Evolutionary conservation across 2,329 filamentous ascomycete species (phyloP), one percentile per base, ranked within the genome.

Genomic region (Aspergillus udagawae): DNA sequence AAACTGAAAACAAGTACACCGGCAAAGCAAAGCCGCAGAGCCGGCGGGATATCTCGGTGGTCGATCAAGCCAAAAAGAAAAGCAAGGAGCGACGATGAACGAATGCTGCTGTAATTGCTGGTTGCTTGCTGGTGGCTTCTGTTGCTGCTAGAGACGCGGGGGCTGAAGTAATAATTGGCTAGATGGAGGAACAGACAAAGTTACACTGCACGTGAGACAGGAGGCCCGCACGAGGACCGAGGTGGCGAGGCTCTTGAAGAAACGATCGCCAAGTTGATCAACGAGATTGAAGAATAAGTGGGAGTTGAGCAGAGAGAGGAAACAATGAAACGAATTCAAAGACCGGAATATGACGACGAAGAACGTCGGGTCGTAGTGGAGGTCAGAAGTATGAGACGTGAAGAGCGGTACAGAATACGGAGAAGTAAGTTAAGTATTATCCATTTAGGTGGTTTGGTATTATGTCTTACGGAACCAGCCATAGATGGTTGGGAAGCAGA

Each of bases 81-180:
- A 59, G 60, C 53, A 56, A 60, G 48, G 53, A 55, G 49, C 32
- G 32, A 35, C 4, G 49, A 55, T 52, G 29, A 53, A 47, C 44
- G 23, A 47, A 10, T 23, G 21, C n/a, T 45, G 20, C 10, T 47
- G 20, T 29, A 29, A 29, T 29, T 10, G 28, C 28, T 12, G 28
- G 28, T 29, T 29, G 28, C 28, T 29, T 29, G 28, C 28, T 29
- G 51, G 50, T 41, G 44, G 25, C 49, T 54, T 41, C 44, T 51
- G 48, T 45, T 50, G 25, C 51, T 52, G 29, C 49, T 47, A 54
- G 55, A 55, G 56, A 47, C 57, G 56, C 52, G 56, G 57, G 59
- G 57, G 53, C 45, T 8, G 41, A 21, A 44, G 51, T 60, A 54
- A 50, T 57, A 60, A 63, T 63, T 63, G 61, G 60, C 23, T 62